These are phyloP conservation scores for Fonsecaea monophora DNA, from an alignment of 2,329 filamentous ascomycete species.

Conservation along the genomic window DNA sequence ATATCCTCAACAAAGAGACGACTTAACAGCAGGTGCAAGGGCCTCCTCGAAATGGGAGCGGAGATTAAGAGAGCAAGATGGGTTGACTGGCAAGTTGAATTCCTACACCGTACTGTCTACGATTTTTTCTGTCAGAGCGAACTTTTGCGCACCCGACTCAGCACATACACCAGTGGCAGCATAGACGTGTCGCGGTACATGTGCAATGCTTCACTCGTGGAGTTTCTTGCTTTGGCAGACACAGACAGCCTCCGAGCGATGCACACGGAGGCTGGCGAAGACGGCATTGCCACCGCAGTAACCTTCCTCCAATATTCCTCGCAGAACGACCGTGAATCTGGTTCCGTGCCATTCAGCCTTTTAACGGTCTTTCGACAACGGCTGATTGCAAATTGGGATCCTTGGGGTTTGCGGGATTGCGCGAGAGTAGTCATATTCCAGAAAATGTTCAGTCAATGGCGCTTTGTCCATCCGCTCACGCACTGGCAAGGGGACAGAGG, in stretches of 20 bases:
- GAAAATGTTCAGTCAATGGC: no score
- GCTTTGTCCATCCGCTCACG: neutral
- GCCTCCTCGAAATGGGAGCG: constrained; percentile 9
- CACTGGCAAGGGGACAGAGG: neutral
- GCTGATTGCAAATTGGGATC: neutral
- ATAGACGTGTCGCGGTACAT: neutral
- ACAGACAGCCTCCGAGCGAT: neutral
- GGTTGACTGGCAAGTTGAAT: constrained; percentile 3
- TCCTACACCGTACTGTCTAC: constrained; percentile 11
- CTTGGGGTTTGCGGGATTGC: neutral
- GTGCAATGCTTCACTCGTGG: neutral
- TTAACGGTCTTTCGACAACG: neutral
- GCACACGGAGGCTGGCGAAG: neutral
- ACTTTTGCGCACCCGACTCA: neutral
- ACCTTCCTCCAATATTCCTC: neutral
- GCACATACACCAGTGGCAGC: neutral
- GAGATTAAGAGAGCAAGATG: neutral
- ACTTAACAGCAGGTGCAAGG: constrained; percentile 14
- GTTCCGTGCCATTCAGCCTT: neutral
- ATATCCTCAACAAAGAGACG: neutral
- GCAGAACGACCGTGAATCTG: neutral
- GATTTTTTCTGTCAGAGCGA: constrained; percentile 5
- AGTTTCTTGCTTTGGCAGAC: neutral
- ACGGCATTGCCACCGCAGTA: neutral
- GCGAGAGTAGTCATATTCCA: neutral